These are phyloP conservation scores for Pleurostoma richardsiae DNA, from an alignment of 2,329 filamentous ascomycete species.

Conservation along the genomic window DNA sequence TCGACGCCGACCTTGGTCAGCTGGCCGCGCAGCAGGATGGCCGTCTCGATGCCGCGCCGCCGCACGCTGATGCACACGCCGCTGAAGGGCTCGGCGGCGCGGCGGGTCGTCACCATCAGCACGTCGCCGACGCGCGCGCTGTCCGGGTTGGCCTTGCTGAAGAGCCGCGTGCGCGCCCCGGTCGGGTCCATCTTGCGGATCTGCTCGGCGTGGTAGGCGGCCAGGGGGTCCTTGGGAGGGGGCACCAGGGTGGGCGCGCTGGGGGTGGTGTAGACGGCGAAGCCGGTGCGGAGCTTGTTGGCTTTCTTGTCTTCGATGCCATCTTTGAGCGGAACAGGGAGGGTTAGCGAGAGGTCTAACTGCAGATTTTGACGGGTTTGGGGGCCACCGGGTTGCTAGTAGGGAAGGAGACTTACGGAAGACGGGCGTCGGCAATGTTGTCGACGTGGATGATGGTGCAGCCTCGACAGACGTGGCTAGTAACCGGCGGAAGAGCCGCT, in stretches of 20 bases:
- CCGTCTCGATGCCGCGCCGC: conserved; percentile 81
- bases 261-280: conserved; percentile 38
- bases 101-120: conserved; percentile 77
- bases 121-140: conserved; percentile 83
- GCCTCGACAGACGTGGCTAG: conserved; percentile 35
- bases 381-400: conserved; percentile 1
- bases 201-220: conserved; percentile 61
- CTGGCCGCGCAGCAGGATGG: conserved; percentile 79
- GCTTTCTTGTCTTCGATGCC: conserved; percentile 21
- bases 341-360: conserved; percentile 3
- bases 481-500: conserved; percentile 36
- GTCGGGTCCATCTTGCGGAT: conserved; percentile 76
- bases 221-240: conserved; percentile 51
- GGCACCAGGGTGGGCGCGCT: conserved; percentile 6
- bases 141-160: conserved; percentile 72
- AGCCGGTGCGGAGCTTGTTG: conserved; percentile 31
- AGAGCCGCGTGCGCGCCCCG: conserved; percentile 75
- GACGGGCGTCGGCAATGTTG: conserved; percentile 21
- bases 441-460: conserved; percentile 13
- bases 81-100: conserved; percentile 79
- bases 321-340: conserved; percentile 12
- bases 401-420: conserved; percentile 14
- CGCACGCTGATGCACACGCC: conserved; percentile 87
- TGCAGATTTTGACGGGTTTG: conserved; percentile 11
- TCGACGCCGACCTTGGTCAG: conserved; percentile 85